phyloP scores from a whole-genome alignment of 108 stramenopile genomes.

The Fragilaria radians region DNA sequence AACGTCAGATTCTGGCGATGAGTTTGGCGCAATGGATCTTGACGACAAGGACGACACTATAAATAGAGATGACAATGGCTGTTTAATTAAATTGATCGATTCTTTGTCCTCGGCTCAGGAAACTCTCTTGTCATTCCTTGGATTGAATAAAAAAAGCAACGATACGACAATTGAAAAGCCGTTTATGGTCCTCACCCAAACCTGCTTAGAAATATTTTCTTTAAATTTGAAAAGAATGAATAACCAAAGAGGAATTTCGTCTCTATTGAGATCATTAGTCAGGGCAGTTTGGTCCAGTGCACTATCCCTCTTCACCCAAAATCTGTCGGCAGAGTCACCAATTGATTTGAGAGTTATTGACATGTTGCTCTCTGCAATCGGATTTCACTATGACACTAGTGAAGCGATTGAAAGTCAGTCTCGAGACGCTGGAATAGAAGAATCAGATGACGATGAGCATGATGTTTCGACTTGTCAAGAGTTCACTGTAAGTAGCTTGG shows the following conservation, averaged over 20 bases:
- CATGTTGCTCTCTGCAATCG: slow-evolving; percentile 52
- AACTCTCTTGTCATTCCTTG: slow-evolving; percentile 12
- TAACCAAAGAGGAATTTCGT: slow-evolving; percentile 52
- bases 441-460: slow-evolving; percentile 25
- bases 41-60: too few species aligned
- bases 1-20: slow-evolving; percentile 14
- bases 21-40: slow-evolving; percentile 48
- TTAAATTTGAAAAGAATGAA: slow-evolving; percentile 52
- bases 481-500: not conserved
- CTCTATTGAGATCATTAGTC: slow-evolving; percentile 60
- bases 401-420: slow-evolving; percentile 32
- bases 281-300: slow-evolving; percentile 62
- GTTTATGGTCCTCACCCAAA: slow-evolving; percentile 42
- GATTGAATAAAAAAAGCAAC: not conserved
- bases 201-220: slow-evolving; percentile 60
- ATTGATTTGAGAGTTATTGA: slow-evolving; percentile 45
- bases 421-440: too few species aligned
- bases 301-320: slow-evolving; percentile 3
- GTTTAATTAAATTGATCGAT: slow-evolving; percentile 40
- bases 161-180: slow-evolving; percentile 38
- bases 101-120: slow-evolving; percentile 31
- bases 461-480: not conserved
- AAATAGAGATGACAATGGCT: slow-evolving; percentile 43
- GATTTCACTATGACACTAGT: slow-evolving; percentile 22
- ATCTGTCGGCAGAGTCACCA: not conserved